These are phyloP conservation scores for Kodamaea derodonti DNA, from an alignment of 1,139 yeast species.

Conservation along the genomic window DNA sequence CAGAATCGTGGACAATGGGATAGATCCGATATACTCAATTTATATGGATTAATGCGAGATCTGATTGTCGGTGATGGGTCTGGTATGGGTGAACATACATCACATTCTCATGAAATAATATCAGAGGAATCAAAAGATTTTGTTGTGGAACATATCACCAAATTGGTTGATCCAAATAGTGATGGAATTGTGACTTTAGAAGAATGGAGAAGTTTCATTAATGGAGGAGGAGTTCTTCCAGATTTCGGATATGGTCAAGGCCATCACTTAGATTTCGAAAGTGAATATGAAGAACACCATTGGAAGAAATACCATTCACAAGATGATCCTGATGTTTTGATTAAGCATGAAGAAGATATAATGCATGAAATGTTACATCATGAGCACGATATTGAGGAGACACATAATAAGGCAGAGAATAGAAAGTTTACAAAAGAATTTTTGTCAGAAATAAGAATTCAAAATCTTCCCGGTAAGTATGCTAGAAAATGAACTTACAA, in stretches of 20 bases:
- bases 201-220: conserved; percentile 68
- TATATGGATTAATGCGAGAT: conserved; percentile 75
- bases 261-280: conserved; percentile 91
- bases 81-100: conserved; percentile 79
- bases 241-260: conserved; percentile 97
- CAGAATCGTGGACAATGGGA: conserved; percentile 52
- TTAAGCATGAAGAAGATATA: conserved; percentile 82
- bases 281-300: conserved; percentile 91
- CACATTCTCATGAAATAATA: conserved; percentile 49
- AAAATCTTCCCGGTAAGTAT: conserved; percentile 38
- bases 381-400: conserved; percentile 72
- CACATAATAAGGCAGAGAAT: conserved; percentile 49
- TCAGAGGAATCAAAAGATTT: conserved; percentile 54
- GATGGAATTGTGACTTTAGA: conserved; percentile 63
- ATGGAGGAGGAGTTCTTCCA: conserved; percentile 71
- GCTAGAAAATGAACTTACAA: conserved; percentile 2
- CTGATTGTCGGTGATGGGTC: conserved; percentile 83
- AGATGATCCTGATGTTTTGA: conserved; percentile 74
- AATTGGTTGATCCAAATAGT: conserved; percentile 58
- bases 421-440: conserved; percentile 21
- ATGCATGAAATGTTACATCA: conserved; percentile 89
- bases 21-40: conserved; percentile 62
- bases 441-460: conserved; percentile 31
- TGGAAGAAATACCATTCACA: conserved; percentile 85
- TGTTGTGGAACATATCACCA: conserved; percentile 54